phyloP scores from a whole-genome alignment of 495 filamentous ascomycete genomes.

The Pseudoneurospora amorphoporcata region DNA sequence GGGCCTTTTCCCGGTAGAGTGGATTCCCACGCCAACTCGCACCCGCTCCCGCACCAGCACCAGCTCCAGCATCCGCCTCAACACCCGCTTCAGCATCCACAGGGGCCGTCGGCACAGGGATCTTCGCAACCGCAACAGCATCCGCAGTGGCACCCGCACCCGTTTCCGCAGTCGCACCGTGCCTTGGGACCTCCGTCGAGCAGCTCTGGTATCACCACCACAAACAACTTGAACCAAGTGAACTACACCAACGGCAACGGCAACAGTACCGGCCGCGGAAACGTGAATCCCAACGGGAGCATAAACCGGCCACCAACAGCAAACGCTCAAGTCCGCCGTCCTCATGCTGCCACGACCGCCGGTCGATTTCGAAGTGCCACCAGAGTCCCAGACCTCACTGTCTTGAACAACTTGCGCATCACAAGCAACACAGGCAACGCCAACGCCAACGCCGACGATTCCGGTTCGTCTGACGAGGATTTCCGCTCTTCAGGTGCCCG shows the following conservation, averaged over 20 bases:
- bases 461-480: constrained; percentile 34
- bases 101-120: not conserved
- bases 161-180: not conserved
- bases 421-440: not conserved
- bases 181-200: not conserved
- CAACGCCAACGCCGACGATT: constrained; percentile 12
- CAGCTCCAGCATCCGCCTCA: not conserved
- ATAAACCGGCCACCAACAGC: not conserved
- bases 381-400: constrained; percentile 9
- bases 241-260: not conserved
- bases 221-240: not conserved
- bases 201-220: not conserved
- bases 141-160: not conserved
- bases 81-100: not conserved
- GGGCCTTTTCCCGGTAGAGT: not conserved
- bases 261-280: not conserved
- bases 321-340: not conserved
- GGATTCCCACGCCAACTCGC: not conserved
- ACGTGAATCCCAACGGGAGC: not conserved
- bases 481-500: constrained; percentile 16
- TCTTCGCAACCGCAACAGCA: not conserved
- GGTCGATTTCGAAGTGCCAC: constrained; percentile 13
- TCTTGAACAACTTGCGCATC: constrained; percentile 16
- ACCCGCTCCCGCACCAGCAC: not conserved
- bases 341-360: constrained; percentile 9